phyloP scores from a whole-genome alignment of 176 grass and related monocot genomes.

The Oryza meyeriana region DNA sequence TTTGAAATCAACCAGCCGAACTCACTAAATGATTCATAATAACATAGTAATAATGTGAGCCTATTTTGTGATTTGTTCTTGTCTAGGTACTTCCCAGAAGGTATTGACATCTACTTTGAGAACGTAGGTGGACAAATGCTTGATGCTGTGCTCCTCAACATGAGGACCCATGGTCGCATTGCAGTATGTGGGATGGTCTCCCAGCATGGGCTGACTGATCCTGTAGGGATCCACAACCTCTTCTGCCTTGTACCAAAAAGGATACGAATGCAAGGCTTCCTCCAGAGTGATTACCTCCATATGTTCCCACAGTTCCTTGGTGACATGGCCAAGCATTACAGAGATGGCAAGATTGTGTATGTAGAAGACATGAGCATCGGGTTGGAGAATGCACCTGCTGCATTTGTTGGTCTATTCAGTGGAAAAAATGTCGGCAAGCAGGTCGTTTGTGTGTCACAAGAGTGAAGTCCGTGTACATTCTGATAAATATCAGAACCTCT shows the following conservation, averaged over 20 bases:
- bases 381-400: conserved; percentile 59
- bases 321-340: conserved; percentile 47
- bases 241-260: conserved; percentile 45
- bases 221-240: conserved; percentile 49
- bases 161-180: conserved; percentile 55
- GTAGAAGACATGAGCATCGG: conserved; percentile 68
- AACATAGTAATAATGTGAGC: not conserved
- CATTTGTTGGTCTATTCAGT: conserved; percentile 73
- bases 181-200: conserved; percentile 64
- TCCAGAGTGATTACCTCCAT: conserved; percentile 66
- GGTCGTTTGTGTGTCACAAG: conserved; percentile 42
- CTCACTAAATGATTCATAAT: not conserved
- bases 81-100: conserved; percentile 64
- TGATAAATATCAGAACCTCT: not conserved
- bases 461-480: conserved; percentile 17
- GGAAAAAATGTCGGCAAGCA: conserved; percentile 87
- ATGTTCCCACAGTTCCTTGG: conserved; percentile 60
- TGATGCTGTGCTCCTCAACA: conserved; percentile 68
- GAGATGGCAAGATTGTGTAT: conserved; percentile 57
- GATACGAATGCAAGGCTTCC: conserved; percentile 57
- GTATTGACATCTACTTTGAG: conserved; percentile 89
- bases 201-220: conserved; percentile 40
- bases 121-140: conserved; percentile 72
- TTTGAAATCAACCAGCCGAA: not conserved
- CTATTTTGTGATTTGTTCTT: not conserved